Base-by-base conservation (phyloP, 805 yeast species). In the Candida nanaspora region DNA sequence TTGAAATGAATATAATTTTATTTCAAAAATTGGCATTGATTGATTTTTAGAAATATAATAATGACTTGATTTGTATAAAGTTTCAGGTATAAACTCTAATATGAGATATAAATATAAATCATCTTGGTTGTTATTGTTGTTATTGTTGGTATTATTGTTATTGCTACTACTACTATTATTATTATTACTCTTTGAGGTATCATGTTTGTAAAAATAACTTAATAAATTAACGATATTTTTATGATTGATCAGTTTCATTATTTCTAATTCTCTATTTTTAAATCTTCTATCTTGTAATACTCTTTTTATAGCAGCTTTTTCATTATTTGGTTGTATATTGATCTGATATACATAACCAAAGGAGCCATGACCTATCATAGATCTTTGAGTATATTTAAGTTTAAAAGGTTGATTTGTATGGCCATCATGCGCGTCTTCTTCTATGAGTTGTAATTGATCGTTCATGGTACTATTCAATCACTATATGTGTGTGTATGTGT, bases 351-450 rank as follows among this genome's bases (percentile, higher is more conserved):
- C 98, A 27, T 88, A 89, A 2, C 98, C 98, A 66, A 93, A 93
- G n/a, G 98, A 89, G 10, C 98, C 98, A 62, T 86, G 94, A n/a
- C 98, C 98, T 33, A 91, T 93, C 73, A 89, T 88, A 50, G 86
- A 83, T 32, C 86, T 76, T 53, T 82, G 87, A 15, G 89, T 82
- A 65, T 86, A 87, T 37, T 80, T 77, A 41, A 91, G 74, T 39
- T 76, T 73, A 38, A 70, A 68, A 25, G 68, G 53, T 46, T 78
- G 78, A 41, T 84, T 87, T 8, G 82, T 76, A 54, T 72, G 80
- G 33, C 91, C 89, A 51, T 82, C 82, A 50, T 74, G 76, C 43
- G 80, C 93, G 41, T 71, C 75, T 57, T 83, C 88, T 39, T 77
- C 72, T 31, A 78, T 47, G n/a, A 50, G 46, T 33, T 60, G 53